Evolutionary conservation across 495 filamentous ascomycete genomes (phyloP).

Genomic region (Usnea hakonensis): DNA sequence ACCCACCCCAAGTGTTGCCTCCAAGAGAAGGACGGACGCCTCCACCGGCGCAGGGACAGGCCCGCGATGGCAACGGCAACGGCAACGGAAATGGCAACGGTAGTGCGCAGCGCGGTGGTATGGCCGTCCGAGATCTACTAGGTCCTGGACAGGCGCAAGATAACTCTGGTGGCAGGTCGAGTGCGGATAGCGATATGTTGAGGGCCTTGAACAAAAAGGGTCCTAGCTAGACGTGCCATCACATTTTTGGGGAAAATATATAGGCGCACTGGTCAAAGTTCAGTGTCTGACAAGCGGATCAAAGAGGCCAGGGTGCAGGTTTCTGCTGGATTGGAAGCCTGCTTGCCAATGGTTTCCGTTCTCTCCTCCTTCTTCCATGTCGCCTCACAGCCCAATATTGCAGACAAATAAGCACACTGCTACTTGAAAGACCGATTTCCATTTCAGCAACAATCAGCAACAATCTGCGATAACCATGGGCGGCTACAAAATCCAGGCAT

Average conservation of each 20-base stretch:
- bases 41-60: constrained; percentile 34
- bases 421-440: background rate
- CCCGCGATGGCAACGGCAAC: constrained; percentile 27
- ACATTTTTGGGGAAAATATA: background rate
- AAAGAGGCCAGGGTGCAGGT: background rate
- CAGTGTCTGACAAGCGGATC: background rate
- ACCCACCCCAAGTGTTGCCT: constrained; percentile 29
- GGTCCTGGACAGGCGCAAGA: constrained; percentile 36
- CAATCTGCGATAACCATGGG: constrained; percentile 7
- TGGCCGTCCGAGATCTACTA: constrained; percentile 49
- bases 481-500: constrained; percentile 16
- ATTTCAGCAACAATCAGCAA: constrained; percentile 3
- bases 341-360: background rate
- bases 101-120: constrained; percentile 35
- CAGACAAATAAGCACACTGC: constrained; percentile 1
- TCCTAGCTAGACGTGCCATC: constrained; percentile 5
- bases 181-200: constrained; percentile 50
- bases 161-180: constrained; percentile 39
- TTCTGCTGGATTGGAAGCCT: constrained; percentile 6
- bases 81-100: constrained; percentile 23
- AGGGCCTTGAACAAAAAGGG: constrained; percentile 43
- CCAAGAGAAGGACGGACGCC: constrained; percentile 31
- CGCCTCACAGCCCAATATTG: background rate
- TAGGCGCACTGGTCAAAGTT: background rate
- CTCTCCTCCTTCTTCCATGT: background rate